These are phyloP conservation scores for Neonectria faginata DNA, from an alignment of 2,329 filamentous ascomycete species.

Conservation along the genomic window DNA sequence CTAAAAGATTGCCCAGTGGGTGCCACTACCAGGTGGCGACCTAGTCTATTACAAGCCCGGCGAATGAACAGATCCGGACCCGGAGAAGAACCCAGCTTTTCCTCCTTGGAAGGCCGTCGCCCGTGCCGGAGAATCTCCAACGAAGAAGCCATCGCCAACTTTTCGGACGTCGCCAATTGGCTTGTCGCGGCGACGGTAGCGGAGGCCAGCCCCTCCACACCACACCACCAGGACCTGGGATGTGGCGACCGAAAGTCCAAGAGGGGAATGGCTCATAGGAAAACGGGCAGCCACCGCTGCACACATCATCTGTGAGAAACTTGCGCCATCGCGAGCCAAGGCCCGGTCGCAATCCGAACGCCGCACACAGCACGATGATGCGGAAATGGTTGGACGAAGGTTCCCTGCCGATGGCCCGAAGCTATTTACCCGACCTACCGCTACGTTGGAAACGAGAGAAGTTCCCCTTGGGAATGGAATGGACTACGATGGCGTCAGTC, in stretches of 20 bases:
- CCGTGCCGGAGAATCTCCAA: neutral
- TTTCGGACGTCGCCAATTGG: neutral
- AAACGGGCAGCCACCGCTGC: slow-evolving; percentile 28
- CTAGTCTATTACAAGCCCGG: neutral
- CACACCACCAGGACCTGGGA: neutral
- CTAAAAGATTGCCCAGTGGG: neutral
- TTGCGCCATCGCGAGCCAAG: slow-evolving; percentile 43
- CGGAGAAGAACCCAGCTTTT: neutral
- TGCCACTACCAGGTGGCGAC: neutral
- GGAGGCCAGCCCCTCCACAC: slow-evolving; percentile 21
- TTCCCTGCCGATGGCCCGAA: slow-evolving; percentile 32
- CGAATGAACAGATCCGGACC: neutral
- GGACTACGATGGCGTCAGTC: slow-evolving; percentile 3
- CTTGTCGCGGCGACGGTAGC: neutral
- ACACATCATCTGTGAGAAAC: slow-evolving; percentile 39
- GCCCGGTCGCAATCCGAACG: slow-evolving; percentile 27
- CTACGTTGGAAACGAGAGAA: slow-evolving; percentile 2
- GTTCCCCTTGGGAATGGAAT: neutral
- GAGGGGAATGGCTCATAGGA: slow-evolving; percentile 11
- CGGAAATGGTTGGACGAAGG: slow-evolving; percentile 25
- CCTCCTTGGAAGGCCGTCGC: neutral
- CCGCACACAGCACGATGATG: slow-evolving; percentile 19
- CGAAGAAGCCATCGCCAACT: slow-evolving; percentile 7
- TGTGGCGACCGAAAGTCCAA: slow-evolving; percentile 11
- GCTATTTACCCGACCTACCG: slow-evolving; percentile 9